Conservation (phyloP, 768 basidiomycete genomes). For the Chiua virens region DNA sequence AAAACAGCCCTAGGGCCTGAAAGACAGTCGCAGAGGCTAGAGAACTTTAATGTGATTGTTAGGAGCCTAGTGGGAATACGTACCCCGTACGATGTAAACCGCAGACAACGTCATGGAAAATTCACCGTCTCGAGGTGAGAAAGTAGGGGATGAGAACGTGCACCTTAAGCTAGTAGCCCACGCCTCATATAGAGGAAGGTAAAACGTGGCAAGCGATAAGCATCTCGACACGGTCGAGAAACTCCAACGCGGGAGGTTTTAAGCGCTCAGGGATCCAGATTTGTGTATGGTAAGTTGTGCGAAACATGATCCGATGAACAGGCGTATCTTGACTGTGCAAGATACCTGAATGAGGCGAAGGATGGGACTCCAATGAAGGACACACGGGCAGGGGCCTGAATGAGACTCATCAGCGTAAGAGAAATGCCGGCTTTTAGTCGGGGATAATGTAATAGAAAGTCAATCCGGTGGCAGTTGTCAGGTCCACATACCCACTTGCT, state of each 20-base stretch:
- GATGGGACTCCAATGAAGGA: no score
- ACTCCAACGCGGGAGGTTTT: no score
- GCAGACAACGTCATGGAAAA: neutral
- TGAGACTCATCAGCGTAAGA: no score
- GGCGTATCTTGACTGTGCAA: neutral
- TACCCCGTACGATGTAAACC: constrained; percentile 2
- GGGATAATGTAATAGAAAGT: no score
- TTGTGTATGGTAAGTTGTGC: neutral
- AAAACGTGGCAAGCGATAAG: constrained; percentile 2
- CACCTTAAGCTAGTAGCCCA: no score
- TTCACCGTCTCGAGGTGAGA: no score
- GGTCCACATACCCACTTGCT: no score
- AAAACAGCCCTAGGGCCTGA: constrained; percentile 10
- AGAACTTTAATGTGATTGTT: neutral
- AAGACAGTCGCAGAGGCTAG: constrained; percentile 11
- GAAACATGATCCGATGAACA: neutral
- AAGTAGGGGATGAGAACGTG: no score
- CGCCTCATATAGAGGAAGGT: neutral
- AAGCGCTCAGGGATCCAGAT: neutral
- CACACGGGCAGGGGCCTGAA: no score
- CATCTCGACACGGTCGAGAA: constrained; percentile 4
- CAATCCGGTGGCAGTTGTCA: no score
- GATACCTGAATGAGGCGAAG: neutral
- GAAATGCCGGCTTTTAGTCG: no score
- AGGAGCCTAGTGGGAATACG: neutral